Conservation (phyloP, 192 early-diverging fungal genomes). For the Podila epicladia region DNA sequence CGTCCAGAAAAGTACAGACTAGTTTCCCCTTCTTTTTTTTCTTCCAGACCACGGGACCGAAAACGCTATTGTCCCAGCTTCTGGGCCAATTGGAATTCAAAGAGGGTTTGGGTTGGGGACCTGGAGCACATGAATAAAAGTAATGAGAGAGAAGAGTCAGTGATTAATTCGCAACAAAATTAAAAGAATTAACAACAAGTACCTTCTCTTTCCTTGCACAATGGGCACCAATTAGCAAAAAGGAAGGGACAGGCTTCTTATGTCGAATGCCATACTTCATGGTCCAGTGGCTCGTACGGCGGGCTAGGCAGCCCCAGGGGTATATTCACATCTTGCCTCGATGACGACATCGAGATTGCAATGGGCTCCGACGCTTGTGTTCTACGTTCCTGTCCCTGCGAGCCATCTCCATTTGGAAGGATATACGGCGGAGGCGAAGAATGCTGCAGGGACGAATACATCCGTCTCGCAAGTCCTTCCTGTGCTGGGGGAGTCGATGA, state of each 20-base stretch:
- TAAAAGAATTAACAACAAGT: neutral
- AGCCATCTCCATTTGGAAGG: neutral
- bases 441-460: neutral
- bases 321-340: neutral
- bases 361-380: neutral
- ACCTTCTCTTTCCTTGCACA: neutral
- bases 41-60: neutral
- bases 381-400: neutral
- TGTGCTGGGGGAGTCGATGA: neutral
- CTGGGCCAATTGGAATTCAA: no score
- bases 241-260: no score
- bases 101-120: no score
- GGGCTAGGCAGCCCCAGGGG: constrained; percentile 8
- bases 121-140: no score
- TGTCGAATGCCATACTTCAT: neutral
- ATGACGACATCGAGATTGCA: neutral
- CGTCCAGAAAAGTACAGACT: no score
- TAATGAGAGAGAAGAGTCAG: no score
- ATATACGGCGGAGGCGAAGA: neutral
- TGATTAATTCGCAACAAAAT: no score
- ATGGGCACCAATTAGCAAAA: neutral
- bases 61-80: no score
- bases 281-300: neutral
- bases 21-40: no score
- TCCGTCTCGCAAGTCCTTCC: neutral